phyloP scores from a whole-genome alignment of 2,329 filamentous ascomycete species.

The Diaporthe sp. region DNA sequence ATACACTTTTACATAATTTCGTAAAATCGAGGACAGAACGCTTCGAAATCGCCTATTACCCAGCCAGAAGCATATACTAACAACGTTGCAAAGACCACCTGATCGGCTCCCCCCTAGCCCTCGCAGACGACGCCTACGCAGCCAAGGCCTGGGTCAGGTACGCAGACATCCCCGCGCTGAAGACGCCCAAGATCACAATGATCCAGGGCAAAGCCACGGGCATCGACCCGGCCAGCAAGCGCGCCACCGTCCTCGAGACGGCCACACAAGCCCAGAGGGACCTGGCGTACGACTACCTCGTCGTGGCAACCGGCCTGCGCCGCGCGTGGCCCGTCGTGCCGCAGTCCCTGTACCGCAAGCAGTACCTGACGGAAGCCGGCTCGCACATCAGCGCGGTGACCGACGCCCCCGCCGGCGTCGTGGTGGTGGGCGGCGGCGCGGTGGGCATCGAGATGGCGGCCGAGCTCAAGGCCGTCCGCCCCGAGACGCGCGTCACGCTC shows the following conservation, averaged over 20 bases:
- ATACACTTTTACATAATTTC: slow-evolving; percentile 30
- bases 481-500: slow-evolving; percentile 76
- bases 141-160: slow-evolving; percentile 80
- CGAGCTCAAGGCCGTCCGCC: slow-evolving; percentile 79
- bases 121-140: slow-evolving; percentile 74
- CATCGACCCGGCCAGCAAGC: slow-evolving; percentile 72
- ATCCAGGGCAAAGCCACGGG: slow-evolving; percentile 75
- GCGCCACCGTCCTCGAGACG: slow-evolving; percentile 67
- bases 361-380: slow-evolving; percentile 74
- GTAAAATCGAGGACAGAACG: neutral
- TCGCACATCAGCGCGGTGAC: slow-evolving; percentile 70
- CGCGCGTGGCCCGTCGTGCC: slow-evolving; percentile 82
- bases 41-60: too few species aligned
- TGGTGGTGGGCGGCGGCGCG: slow-evolving; percentile 82
- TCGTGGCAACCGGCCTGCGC: slow-evolving; percentile 78
- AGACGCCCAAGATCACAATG: slow-evolving; percentile 71
- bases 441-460: slow-evolving; percentile 88
- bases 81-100: slow-evolving; percentile 70
- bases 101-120: slow-evolving; percentile 81
- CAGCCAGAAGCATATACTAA: neutral
- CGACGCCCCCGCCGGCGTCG: slow-evolving; percentile 70
- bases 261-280: slow-evolving; percentile 58
- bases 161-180: slow-evolving; percentile 76
- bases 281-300: slow-evolving; percentile 79
- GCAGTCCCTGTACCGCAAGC: slow-evolving; percentile 71